Evolutionary conservation across 208 protist species (phyloP).

Genomic region (Trypanosoma grayi): DNA sequence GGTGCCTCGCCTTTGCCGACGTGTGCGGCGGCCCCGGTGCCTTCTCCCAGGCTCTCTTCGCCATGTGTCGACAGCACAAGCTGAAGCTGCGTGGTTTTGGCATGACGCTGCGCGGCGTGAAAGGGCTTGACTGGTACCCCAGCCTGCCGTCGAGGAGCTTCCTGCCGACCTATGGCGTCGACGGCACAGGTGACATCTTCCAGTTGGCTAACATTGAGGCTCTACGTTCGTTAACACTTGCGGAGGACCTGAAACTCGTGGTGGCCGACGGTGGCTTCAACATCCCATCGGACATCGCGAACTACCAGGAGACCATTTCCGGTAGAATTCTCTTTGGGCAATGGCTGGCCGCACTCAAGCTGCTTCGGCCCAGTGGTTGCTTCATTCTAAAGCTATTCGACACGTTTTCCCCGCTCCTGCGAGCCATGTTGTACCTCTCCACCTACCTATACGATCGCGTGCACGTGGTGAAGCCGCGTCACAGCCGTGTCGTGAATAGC

Average conservation of each 20-base stretch:
- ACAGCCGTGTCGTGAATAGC: slow-evolving; percentile 90
- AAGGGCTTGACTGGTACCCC: slow-evolving; percentile 80
- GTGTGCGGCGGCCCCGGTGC: slow-evolving; percentile 89
- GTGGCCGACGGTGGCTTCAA: slow-evolving; percentile 91
- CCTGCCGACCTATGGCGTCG: slow-evolving; percentile 72
- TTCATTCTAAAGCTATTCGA: slow-evolving; percentile 92
- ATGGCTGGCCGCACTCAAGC: slow-evolving; percentile 73
- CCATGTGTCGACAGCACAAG: slow-evolving; percentile 28
- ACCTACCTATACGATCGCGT: slow-evolving; percentile 82
- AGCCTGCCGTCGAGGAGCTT: slow-evolving; percentile 47
- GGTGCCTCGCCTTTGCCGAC: slow-evolving; percentile 71
- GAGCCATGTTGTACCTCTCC: slow-evolving; percentile 73
- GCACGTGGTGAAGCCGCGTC: slow-evolving; percentile 86
- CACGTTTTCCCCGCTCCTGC: slow-evolving; percentile 82
- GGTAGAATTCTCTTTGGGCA: slow-evolving; percentile 84
- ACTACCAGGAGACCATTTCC: slow-evolving; percentile 90
- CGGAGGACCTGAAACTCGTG: slow-evolving; percentile 53
- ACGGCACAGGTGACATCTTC: slow-evolving; percentile 86
- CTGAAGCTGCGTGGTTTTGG: slow-evolving; percentile 70
- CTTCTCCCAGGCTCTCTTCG: slow-evolving; percentile 82
- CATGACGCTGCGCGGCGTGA: slow-evolving; percentile 72
- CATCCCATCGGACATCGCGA: slow-evolving; percentile 59
- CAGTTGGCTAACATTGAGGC: slow-evolving; percentile 76
- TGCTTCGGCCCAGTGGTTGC: slow-evolving; percentile 59
- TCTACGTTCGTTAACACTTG: slow-evolving; percentile 43